These are phyloP conservation scores for Penicillium desertorum DNA, from an alignment of 495 filamentous ascomycete species.

Conservation along the genomic window DNA sequence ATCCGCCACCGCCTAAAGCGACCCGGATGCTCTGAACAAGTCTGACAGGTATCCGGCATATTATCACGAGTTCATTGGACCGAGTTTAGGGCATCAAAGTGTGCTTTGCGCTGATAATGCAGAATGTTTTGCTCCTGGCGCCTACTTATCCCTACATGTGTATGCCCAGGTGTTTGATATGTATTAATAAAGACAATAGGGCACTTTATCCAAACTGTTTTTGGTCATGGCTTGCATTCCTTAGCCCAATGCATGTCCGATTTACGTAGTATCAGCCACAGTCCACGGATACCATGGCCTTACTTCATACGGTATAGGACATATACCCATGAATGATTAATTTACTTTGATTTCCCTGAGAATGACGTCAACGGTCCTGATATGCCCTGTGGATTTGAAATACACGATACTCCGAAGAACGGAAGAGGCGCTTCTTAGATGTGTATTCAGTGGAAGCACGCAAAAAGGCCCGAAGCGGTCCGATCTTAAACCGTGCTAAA, in stretches of 20 bases:
- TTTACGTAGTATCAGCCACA: background rate
- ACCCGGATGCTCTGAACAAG: background rate
- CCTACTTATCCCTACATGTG: background rate
- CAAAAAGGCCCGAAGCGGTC: background rate
- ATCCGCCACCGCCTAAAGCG: background rate
- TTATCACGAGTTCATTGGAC: background rate
- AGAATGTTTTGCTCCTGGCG: background rate
- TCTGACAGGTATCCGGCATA: background rate
- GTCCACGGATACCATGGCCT: background rate
- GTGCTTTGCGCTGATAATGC: background rate
- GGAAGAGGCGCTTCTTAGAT: background rate
- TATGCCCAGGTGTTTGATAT: background rate
- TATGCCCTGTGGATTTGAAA: background rate
- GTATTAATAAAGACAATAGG: background rate
- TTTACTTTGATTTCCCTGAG: background rate
- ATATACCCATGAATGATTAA: background rate
- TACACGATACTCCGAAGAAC: background rate
- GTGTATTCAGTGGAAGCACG: conserved; percentile 8
- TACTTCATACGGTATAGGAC: background rate
- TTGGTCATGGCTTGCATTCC: conserved; percentile 5
- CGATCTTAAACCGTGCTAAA: background rate
- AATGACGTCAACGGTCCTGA: background rate
- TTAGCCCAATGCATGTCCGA: background rate
- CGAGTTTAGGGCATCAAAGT: background rate
- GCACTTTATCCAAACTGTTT: background rate